Evolutionary conservation across 2,329 filamentous ascomycete species (phyloP).

Genomic region (Exophiala calicioides): DNA sequence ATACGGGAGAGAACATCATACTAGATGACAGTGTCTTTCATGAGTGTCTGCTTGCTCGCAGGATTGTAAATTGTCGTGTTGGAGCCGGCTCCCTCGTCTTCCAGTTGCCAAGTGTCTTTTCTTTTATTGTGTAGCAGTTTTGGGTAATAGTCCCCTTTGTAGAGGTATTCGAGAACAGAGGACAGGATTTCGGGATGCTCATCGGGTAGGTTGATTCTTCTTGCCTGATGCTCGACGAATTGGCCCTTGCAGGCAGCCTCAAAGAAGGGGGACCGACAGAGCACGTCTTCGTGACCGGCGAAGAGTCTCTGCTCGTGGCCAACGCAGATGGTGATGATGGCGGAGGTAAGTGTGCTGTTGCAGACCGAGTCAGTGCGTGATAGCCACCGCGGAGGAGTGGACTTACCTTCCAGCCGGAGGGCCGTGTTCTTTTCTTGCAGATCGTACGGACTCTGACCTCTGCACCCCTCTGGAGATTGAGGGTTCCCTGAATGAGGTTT

Average conservation of each 20-base stretch:
- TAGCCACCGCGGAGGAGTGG: neutral
- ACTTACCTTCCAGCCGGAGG: conserved; percentile 41
- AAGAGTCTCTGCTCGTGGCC: conserved; percentile 84
- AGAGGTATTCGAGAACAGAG: conserved; percentile 84
- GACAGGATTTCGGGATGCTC: conserved; percentile 91
- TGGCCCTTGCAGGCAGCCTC: conserved; percentile 62
- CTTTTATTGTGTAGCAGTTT: conserved; percentile 80
- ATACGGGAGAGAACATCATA: conserved; percentile 37
- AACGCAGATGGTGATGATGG: conserved; percentile 78
- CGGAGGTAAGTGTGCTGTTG: conserved; percentile 59
- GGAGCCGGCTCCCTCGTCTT: conserved; percentile 55
- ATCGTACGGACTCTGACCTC: conserved; percentile 27
- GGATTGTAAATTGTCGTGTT: conserved; percentile 68
- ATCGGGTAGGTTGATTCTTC: conserved; percentile 76
- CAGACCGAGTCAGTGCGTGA: neutral
- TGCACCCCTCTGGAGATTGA: conserved; percentile 27
- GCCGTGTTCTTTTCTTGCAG: conserved; percentile 31
- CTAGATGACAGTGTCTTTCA: conserved; percentile 90
- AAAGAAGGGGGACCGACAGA: conserved; percentile 79
- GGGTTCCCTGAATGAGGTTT: conserved; percentile 39
- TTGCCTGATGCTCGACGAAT: conserved; percentile 62
- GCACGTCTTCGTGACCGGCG: conserved; percentile 84
- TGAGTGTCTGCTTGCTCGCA: conserved; percentile 64
- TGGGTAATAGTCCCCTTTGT: conserved; percentile 92
- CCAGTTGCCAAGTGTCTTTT: conserved; percentile 78